Base-by-base conservation (phyloP, 768 basidiomycete genomes). In the Coprinopsis strossmayeri region DNA sequence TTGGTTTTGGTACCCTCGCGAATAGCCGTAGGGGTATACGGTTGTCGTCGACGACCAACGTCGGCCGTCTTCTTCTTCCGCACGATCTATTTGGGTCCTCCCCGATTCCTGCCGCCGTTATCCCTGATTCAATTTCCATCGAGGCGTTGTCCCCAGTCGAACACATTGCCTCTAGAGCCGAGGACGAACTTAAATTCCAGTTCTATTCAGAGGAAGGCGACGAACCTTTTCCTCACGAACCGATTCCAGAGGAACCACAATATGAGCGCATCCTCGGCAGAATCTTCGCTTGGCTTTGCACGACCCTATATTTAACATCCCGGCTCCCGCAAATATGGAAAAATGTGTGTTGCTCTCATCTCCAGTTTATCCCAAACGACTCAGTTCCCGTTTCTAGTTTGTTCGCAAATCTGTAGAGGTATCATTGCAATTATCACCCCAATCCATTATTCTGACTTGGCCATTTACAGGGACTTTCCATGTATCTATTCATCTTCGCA, bases 271-370 rank as follows among this genome's bases (percentile, higher is more conserved):
- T 92, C 21, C 68, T 98, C 42, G 96, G 96, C 1, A 84, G 96
- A 2, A 79, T 92, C 46, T 92, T 87, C 47, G 94, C 96, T 7
- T 99, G 96, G 96, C 60, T 85, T 17, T 97, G 95, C 62, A 92
- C 94, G 1, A 88, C 82, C 0, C 70, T 97, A 13, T 99, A 99
- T 65, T 70, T 99, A 28, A 97, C 95, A 2, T 90, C 87, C 2
- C 81, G 96, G 51, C 66, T 99, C 58, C 96, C 96, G 18, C 96
- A 99, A 64, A 96, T 99, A 54, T 98, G 96, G 96, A 95, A 94
- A 67, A 97, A 97, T 60, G 94, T 96, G 64, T 63, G 91, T 81
- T 46, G 30, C 21, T 13, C 21, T 28, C 44, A 37, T 25, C 18
- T 43, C 24, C 26, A 23, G 9, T 51, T 41, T 20, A 18, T 43